phyloP scores from a whole-genome alignment of 768 basidiomycete genomes.

The Tylopilus vinaceipallidus region DNA sequence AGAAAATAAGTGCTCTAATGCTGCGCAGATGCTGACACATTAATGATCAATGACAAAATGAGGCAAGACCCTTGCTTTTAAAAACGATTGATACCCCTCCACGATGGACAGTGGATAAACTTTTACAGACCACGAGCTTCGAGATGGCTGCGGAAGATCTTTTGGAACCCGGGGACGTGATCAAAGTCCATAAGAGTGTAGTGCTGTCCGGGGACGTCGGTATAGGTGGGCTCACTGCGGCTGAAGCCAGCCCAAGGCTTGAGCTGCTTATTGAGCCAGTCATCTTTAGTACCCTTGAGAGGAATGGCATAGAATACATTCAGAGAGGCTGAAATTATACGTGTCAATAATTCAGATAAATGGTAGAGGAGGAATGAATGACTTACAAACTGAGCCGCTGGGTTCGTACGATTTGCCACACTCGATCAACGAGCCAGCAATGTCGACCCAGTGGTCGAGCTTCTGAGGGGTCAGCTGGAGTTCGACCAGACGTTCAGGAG shows the following conservation, averaged over 20 bases:
- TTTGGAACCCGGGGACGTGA: constrained; percentile 30
- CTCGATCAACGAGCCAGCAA: not conserved
- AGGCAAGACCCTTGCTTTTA: too few species aligned
- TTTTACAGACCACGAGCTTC: constrained; percentile 27
- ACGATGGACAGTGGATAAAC: not conserved
- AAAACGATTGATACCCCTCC: too few species aligned
- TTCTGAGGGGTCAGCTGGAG: not conserved
- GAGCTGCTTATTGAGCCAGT: constrained; percentile 31
- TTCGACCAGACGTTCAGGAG: not conserved
- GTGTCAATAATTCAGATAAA: constrained; percentile 13
- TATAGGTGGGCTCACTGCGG: constrained; percentile 22
- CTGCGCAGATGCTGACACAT: not conserved
- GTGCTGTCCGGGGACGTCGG: constrained; percentile 28
- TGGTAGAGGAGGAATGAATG: not conserved
- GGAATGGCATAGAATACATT: constrained; percentile 32
- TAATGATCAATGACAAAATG: not conserved
- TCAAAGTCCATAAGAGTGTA: constrained; percentile 34
- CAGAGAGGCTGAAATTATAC: constrained; percentile 7
- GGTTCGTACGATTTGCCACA: constrained; percentile 2
- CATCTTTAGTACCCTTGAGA: constrained; percentile 25
- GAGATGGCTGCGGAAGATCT: constrained; percentile 27
- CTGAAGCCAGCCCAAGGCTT: constrained; percentile 27
- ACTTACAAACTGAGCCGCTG: constrained; percentile 21
- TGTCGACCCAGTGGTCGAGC: not conserved
- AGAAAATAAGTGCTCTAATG: too few species aligned